Conservation (phyloP, 495 filamentous ascomycete species). For the Neurospora sp. region DNA sequence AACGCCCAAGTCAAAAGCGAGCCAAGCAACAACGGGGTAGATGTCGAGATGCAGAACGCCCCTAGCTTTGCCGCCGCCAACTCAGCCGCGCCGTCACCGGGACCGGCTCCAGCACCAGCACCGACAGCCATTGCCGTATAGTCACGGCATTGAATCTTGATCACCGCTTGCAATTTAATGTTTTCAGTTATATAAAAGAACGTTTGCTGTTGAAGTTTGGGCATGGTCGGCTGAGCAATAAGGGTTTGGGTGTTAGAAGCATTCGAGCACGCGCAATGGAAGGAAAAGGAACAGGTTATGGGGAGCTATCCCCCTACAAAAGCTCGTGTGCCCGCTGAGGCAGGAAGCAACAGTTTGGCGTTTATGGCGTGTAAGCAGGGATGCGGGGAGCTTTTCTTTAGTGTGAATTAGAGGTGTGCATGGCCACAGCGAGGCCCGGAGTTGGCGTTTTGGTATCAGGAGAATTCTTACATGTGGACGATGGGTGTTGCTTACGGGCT, state of each 20-base stretch:
- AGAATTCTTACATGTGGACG: neutral
- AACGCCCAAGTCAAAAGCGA: slow-evolving; percentile 63
- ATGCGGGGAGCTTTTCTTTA: neutral
- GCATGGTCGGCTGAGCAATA: neutral
- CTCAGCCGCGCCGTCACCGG: slow-evolving; percentile 30
- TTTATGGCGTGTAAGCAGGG: neutral
- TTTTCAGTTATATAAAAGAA: neutral
- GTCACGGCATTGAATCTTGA: neutral
- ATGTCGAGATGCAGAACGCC: slow-evolving; percentile 34
- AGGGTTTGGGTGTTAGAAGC: neutral
- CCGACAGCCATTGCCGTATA: neutral
- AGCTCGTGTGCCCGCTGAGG: neutral
- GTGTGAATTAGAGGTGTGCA: neutral
- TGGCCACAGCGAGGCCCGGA: neutral
- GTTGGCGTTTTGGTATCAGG: neutral
- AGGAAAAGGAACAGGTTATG: neutral
- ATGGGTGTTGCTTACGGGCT: neutral
- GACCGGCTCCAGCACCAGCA: slow-evolving; percentile 4
- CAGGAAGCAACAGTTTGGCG: neutral
- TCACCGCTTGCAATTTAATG: neutral
- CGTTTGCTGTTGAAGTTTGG: neutral
- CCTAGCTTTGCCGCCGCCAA: slow-evolving; percentile 29
- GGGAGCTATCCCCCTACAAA: neutral
- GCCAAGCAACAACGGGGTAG: slow-evolving; percentile 52
- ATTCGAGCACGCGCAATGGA: neutral